phyloP scores from a whole-genome alignment of 208 protist species.

The Acanthamoeba healyi region DNA sequence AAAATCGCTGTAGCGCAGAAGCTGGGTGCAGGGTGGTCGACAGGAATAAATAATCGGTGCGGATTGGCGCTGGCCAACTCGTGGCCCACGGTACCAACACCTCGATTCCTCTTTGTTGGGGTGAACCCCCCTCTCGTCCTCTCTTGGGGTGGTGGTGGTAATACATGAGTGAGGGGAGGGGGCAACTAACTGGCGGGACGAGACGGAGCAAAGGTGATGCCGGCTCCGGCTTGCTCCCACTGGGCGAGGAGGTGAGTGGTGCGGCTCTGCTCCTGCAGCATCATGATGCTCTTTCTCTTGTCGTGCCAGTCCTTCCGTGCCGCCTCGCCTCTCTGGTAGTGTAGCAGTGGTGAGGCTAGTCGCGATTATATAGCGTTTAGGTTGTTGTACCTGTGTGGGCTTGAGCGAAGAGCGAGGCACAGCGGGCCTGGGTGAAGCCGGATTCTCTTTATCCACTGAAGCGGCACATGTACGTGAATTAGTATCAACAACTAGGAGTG shows the following conservation, averaged over 20 bases:
- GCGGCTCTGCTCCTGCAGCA: slow-evolving; percentile 28
- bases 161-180: neutral
- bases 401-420: neutral
- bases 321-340: neutral
- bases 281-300: neutral
- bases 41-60: no score
- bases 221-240: slow-evolving; percentile 3
- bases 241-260: slow-evolving; percentile 2
- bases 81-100: no score
- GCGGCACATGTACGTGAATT: no score
- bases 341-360: no score
- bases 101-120: no score
- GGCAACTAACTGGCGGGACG: no score
- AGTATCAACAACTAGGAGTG: no score
- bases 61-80: no score
- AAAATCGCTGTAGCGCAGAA: no score
- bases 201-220: neutral
- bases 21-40: no score
- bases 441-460: neutral
- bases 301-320: neutral
- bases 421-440: neutral
- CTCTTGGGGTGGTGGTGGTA: neutral
- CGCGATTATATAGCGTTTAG: no score
- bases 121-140: no score
- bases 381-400: slow-evolving; percentile 1